Base-by-base conservation (phyloP, 257 asterid genomes). In the Plantago elongata region DNA sequence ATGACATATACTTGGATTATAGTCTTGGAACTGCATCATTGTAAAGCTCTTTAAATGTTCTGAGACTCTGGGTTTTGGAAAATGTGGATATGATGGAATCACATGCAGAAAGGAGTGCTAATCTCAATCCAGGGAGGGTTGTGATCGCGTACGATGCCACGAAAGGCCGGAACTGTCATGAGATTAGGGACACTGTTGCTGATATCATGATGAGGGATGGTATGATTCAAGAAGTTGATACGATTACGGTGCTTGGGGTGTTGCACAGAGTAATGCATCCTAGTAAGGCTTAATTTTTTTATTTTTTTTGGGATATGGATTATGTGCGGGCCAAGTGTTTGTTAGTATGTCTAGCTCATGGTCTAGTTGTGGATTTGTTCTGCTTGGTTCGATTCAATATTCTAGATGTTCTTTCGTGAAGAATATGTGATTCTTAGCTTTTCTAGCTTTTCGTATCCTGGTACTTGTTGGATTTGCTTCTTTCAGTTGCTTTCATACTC, bases 91-190 rank as follows among this genome's bases (percentile, higher is more conserved):
- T 18, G 48, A 78, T 78, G 84, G 75, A 79, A 43, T 56, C 73
- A 54, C 45, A 71, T 0, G 45, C 69, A 69, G 80, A 80, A 27
- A 68, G 66, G 47, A 73, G 69, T 34, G 11, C 47, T 45, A 3
- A 34, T 38, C 82, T 76, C 14, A 74, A 76, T 82, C 81, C 89
- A 0, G 80, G 81, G 29, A 76, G 79, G 12, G 68, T 88, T 64
- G 63, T 87, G 10, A 67, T 85, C 12, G 96, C 81, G 7, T 81
- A 44, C 45, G 94, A 88, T 59, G 96, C 94, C 0, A 83, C 89
- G 1, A 88, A 67, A 63, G 81, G 61, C 57, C 81, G 58, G 1
- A 52, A 29, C 2, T 61, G 67, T 15, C 61, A 69, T 15, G 89
- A 83, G 64, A 48, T 85, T 30, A 73, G 63, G 59, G 54, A 58